Evolutionary conservation across 495 filamentous ascomycete species (phyloP).

Genomic region (Aspergillus ostianus): DNA sequence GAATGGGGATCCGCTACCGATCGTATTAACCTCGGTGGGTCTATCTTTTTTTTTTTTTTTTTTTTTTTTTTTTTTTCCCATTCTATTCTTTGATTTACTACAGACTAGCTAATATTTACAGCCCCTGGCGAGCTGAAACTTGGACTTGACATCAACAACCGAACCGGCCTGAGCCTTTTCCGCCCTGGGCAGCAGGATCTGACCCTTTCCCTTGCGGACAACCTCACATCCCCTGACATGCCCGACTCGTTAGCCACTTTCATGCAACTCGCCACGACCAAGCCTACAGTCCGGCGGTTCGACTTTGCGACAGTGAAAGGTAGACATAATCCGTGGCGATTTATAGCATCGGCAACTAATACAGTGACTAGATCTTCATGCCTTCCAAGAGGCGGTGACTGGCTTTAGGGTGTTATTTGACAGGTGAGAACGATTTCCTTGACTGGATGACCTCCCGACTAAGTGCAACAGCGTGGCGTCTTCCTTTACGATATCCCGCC

Average conservation of each 20-base stretch:
- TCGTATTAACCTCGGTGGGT: constrained; percentile 64
- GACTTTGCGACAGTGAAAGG: constrained; percentile 42
- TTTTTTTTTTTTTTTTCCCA: no score
- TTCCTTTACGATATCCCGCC: constrained; percentile 77
- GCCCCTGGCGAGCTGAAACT: constrained; percentile 68
- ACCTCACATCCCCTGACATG: constrained; percentile 55
- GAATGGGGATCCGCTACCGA: constrained; percentile 71
- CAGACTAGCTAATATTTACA: constrained; percentile 22
- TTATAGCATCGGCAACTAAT: constrained; percentile 21
- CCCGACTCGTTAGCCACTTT: constrained; percentile 53
- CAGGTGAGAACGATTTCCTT: constrained; percentile 35
- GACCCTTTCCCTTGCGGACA: constrained; percentile 66
- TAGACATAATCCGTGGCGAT: constrained; percentile 17
- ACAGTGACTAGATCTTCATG: constrained; percentile 63
- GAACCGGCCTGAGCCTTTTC: constrained; percentile 60
- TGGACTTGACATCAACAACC: constrained; percentile 54
- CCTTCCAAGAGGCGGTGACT: constrained; percentile 73
- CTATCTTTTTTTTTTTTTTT: no score
- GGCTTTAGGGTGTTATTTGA: constrained; percentile 76
- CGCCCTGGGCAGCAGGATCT: constrained; percentile 65
- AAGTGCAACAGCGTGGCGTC: constrained; percentile 41
- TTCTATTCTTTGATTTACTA: neutral
- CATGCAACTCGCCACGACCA: constrained; percentile 41
- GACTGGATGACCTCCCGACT: neutral
- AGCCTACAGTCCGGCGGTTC: constrained; percentile 42